Conservation (phyloP, 306 rosid genomes). For the Hippophae tibetana region DNA sequence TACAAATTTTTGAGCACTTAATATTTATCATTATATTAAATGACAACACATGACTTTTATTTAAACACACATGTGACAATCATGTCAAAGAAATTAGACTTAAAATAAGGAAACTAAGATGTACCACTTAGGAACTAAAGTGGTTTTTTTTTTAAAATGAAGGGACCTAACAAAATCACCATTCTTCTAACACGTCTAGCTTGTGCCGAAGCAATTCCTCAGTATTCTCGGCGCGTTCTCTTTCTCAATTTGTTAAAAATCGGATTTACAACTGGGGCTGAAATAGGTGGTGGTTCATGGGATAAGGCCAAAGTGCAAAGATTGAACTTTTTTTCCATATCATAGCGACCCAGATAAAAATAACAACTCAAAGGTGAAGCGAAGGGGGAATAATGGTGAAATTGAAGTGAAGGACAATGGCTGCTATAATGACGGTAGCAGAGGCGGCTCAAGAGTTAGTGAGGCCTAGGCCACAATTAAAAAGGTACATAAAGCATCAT, state of each 20-base stretch:
- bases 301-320: conserved; percentile 25
- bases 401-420: conserved; percentile 10
- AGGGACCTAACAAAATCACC: conserved; percentile 23
- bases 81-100: too few relatives aligned
- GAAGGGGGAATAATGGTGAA: neutral
- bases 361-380: conserved; percentile 5
- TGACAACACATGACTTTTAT: too few relatives aligned
- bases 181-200: conserved; percentile 44
- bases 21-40: too few relatives aligned
- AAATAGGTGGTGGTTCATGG: conserved; percentile 16
- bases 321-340: conserved; percentile 12
- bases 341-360: neutral
- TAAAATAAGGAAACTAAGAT: too few relatives aligned
- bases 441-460: too few relatives aligned
- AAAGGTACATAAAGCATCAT: too few relatives aligned
- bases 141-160: too few relatives aligned
- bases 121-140: too few relatives aligned
- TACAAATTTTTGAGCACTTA: too few relatives aligned
- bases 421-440: conserved; percentile 7
- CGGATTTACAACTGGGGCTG: neutral
- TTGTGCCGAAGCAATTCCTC: conserved; percentile 33
- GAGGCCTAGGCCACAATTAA: too few relatives aligned
- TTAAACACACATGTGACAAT: too few relatives aligned
- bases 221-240: conserved; percentile 40
- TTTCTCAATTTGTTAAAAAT: conserved; percentile 28